Conservation (phyloP, 192 early-diverging fungal species). For the Allomyces javanicus region DNA sequence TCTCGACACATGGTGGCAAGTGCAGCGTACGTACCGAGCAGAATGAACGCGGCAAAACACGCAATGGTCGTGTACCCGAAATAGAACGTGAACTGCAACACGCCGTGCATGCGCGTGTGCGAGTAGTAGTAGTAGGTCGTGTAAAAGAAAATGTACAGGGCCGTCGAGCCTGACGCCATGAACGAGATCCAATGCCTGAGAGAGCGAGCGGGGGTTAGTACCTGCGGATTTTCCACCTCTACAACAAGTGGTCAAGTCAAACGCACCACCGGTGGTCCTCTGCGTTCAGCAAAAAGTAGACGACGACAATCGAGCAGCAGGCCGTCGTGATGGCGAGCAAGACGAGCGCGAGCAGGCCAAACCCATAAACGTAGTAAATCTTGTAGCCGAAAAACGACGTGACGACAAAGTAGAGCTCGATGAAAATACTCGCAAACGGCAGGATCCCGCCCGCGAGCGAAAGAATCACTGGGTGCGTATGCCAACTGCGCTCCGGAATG, state of each 20-base stretch:
- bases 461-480: constrained; percentile 49
- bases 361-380: constrained; percentile 86
- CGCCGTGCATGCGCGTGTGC: constrained; percentile 53
- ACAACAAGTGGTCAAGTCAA: neutral
- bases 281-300: constrained; percentile 73
- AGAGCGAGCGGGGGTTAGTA: constrained; percentile 4
- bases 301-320: constrained; percentile 67
- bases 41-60: constrained; percentile 51
- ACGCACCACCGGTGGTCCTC: constrained; percentile 63
- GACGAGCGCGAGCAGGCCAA: constrained; percentile 70
- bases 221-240: constrained; percentile 22
- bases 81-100: constrained; percentile 61
- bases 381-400: constrained; percentile 83
- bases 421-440: constrained; percentile 83
- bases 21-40: constrained; percentile 29
- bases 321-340: constrained; percentile 68
- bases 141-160: constrained; percentile 75
- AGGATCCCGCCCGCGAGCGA: constrained; percentile 66
- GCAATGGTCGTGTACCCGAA: constrained; percentile 73
- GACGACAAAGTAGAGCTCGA: constrained; percentile 93
- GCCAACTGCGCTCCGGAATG: constrained; percentile 70
- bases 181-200: constrained; percentile 77
- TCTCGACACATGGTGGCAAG: neutral
- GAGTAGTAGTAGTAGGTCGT: constrained; percentile 69
- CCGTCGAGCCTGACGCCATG: constrained; percentile 63